A percentile compares a stretch with the other conserved stretches of the same genome.
Conservation (phyloP, 371 early-diverging fungal genomes). For the Apophysomyces sp. region DNA sequence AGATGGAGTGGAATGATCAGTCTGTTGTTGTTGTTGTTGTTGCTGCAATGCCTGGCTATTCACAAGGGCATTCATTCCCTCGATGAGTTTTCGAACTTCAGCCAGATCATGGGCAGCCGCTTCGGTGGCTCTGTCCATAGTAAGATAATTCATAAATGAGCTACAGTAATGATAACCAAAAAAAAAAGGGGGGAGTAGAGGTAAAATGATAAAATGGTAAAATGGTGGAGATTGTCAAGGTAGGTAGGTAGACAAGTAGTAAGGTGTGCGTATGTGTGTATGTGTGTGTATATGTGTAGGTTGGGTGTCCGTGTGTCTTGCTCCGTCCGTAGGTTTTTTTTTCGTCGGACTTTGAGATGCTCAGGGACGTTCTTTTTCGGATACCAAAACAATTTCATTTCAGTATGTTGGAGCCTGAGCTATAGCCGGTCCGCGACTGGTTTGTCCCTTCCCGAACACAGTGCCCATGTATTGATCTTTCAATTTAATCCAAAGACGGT, state of each 20-base stretch:
- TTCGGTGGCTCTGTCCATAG: constrained; percentile 49
- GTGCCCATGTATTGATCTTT: no score
- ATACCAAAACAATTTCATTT: no score
- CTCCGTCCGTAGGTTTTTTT: background rate
- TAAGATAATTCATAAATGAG: constrained; percentile 10
- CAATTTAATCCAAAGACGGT: no score
- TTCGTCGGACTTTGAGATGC: background rate
- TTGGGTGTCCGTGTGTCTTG: background rate
- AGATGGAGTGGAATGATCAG: constrained; percentile 5
- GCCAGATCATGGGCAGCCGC: constrained; percentile 52
- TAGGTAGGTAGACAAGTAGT: background rate
- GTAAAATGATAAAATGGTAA: background rate
- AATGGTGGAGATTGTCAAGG: no score
- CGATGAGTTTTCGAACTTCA: constrained; percentile 51
- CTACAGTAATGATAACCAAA: background rate
- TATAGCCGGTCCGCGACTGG: no score
- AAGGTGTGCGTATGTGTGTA: background rate
- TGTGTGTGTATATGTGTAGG: background rate
- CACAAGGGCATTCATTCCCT: constrained; percentile 50
- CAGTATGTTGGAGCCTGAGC: no score
- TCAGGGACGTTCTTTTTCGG: no score
- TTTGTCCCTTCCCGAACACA: no score
- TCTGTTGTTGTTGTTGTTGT: constrained; percentile 16
- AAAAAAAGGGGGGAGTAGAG: background rate
- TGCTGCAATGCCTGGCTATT: constrained; percentile 37